Evolutionary conservation across 805 yeast genomes (phyloP), one percentile per base, ranked within the genome.

Genomic region (Monosporozyma solicola): DNA sequence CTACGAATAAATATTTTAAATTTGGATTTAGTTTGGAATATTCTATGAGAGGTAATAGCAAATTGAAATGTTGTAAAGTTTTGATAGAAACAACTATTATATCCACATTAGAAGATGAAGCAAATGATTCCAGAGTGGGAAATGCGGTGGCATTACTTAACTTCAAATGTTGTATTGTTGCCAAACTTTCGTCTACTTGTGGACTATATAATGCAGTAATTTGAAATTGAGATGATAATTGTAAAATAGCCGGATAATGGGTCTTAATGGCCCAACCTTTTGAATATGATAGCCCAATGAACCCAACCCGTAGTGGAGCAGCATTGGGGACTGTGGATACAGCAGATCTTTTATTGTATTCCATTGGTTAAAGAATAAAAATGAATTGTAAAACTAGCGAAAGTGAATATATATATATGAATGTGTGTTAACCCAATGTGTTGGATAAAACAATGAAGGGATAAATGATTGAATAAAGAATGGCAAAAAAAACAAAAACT

Each of bases 241-340:
- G 68, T 32, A 58, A 41, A 4, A 65, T 61, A 5, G 67, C 65
- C 0, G 65, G 64, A 51, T 61, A 63, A 45, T 65, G 69, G 1
- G 69, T 61, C 55, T 65, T 65, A 9, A 61, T 53, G 9, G 68
- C 68, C 68, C 69, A 65, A 13, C 68, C 68, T 53, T 61, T 64
- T 32, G 48, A 45, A 15, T 55, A 52, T 3, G 59, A 53, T 25
- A 65, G 47, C 3, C 69, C 69, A 11, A 65, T 55, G 35, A 65
- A 61, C 9, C 69, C 69, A 11, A 65, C 63, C 35, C 63, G 51
- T 9, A 56, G 55, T 2, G 69, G 67, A 15, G 53, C 63, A n/a
- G 65, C 57, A 24, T 59, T 58, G 22, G 69, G 67, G 2, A 65
- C 63, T 11, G 67, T 65, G 2, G 69, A 63, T 4, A 65, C 65